Evolutionary conservation across 2,329 filamentous ascomycete genomes (phyloP), one percentile per base, ranked within the genome.

Genomic region (Xenosphaeropsis pyriputrescens): DNA sequence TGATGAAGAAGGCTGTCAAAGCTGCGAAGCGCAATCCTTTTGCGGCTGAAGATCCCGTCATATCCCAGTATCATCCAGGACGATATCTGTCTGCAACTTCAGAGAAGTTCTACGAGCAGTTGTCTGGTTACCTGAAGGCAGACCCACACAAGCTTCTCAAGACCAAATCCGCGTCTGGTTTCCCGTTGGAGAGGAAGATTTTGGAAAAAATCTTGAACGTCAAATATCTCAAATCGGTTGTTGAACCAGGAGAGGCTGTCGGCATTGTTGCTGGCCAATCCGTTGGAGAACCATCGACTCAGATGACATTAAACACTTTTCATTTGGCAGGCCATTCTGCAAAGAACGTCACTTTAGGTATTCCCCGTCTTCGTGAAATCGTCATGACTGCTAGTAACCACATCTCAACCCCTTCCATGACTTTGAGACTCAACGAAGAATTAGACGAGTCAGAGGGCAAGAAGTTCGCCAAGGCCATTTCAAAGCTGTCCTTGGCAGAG

Each of bases 251-350:
- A 34, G 93, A 98, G 63, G 89, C 91, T 18, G 88, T 98, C 18
- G 91, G 91, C 47, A 93, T 98, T 45, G 85, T 98, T 41, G 93
- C 93, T 36, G 88, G 88, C 8, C 91, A 98, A 60, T 96, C 89
- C 22, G 79, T 98, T 32, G 91, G 91, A 55, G 93, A 98, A 56
- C 91, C 93, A 7, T 95, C 88, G 2, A 98, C 91, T 9, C 91
- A 98, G 59, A 98, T 98, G 93, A 98, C 93, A 6, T 66, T 98
- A 39, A 98, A 98, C 63, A 98, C 93, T 18, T 98, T 98, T 74
- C 91, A 98, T 72, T 84, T 98, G 73, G 91, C 91, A 59, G 91
- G 91, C 54, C 89, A 96, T 67, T 88, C 91, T 15, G 81, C 91
- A 19, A 96, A 95, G 69, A 98, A 98, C 71, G 93, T 98, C 55